Evolutionary conservation across 2,329 filamentous ascomycete genomes (phyloP).

Genomic region (Microsporum ferrugineum): DNA sequence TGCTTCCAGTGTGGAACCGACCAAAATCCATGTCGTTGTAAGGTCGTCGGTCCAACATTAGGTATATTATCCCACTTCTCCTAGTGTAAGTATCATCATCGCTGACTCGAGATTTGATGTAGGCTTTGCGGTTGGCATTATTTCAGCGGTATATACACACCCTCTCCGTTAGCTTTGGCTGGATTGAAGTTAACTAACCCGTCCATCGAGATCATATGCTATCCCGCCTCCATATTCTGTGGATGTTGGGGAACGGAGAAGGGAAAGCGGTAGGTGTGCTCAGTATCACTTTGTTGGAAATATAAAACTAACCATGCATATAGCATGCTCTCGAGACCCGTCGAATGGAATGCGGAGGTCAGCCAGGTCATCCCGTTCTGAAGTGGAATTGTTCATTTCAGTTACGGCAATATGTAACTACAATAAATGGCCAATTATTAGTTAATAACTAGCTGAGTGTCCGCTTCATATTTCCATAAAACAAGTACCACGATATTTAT

Average conservation of each 20-base stretch:
- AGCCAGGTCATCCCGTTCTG: slow-evolving; percentile 40
- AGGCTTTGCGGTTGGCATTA: slow-evolving; percentile 38
- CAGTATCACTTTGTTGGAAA: background rate
- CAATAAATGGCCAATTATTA: too few species aligned
- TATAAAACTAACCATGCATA: slow-evolving; percentile 7
- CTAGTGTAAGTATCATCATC: background rate
- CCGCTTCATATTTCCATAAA: too few species aligned
- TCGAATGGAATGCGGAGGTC: slow-evolving; percentile 41
- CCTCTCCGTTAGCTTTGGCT: background rate
- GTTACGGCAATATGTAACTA: too few species aligned
- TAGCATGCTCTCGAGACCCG: slow-evolving; percentile 43
- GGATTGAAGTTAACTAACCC: background rate
- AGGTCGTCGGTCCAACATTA: slow-evolving; percentile 45
- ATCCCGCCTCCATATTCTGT: slow-evolving; percentile 45
- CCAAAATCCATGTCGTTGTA: slow-evolving; percentile 48
- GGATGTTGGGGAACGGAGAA: slow-evolving; percentile 45
- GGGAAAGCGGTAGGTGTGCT: slow-evolving; percentile 40
- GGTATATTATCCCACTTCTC: slow-evolving; percentile 23
- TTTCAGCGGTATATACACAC: slow-evolving; percentile 36
- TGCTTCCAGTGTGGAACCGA: slow-evolving; percentile 47
- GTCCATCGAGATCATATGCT: slow-evolving; percentile 39
- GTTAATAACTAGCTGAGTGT: too few species aligned
- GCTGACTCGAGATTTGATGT: background rate
- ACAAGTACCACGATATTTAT: too few species aligned
- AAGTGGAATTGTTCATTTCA: too few species aligned